A percentile compares a stretch with the other conserved stretches of the same genome.
phyloP scores from a whole-genome alignment of 768 basidiomycete species.

The Leccinum ochraceum region DNA sequence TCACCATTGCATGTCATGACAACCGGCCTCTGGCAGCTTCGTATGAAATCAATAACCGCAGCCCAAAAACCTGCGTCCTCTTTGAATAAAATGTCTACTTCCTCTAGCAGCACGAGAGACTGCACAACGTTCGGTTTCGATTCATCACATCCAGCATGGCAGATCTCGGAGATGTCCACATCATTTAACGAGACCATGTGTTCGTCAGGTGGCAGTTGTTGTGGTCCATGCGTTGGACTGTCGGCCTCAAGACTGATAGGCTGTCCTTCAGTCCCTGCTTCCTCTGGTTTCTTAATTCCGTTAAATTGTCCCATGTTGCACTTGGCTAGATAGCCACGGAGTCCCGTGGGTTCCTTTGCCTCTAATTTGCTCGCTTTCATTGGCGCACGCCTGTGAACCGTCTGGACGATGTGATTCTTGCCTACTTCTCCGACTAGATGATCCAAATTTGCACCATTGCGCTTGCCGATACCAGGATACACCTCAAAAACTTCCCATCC shows the following conservation, averaged over 20 bases:
- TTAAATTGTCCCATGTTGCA: slow-evolving; percentile 2
- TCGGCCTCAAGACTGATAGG: slow-evolving; percentile 27
- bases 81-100: slow-evolving; percentile 90
- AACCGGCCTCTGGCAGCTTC: slow-evolving; percentile 82
- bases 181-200: slow-evolving; percentile 4
- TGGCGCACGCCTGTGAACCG: slow-evolving; percentile 19
- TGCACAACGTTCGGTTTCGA: slow-evolving; percentile 54
- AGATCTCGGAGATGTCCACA: neutral
- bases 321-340: slow-evolving; percentile 21
- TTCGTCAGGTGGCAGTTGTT: slow-evolving; percentile 6
- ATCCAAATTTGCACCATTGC: slow-evolving; percentile 77
- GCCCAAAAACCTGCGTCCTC: slow-evolving; percentile 89
- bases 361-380: slow-evolving; percentile 8
- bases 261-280: slow-evolving; percentile 18
- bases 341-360: slow-evolving; percentile 13
- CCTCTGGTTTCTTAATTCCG: slow-evolving; percentile 1
- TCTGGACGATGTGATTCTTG: slow-evolving; percentile 81
- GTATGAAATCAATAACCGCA: slow-evolving; percentile 77
- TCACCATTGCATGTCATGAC: slow-evolving; percentile 95
- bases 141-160: slow-evolving; percentile 13
- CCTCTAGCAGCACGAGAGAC: slow-evolving; percentile 89
- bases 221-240: slow-evolving; percentile 3
- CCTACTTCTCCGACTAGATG: slow-evolving; percentile 89
- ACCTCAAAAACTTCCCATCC: slow-evolving; percentile 98
- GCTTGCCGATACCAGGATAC: slow-evolving; percentile 90